These are phyloP conservation scores for Hirschioporus abietinus DNA, from an alignment of 768 basidiomycete genomes.

Conservation along the genomic window DNA sequence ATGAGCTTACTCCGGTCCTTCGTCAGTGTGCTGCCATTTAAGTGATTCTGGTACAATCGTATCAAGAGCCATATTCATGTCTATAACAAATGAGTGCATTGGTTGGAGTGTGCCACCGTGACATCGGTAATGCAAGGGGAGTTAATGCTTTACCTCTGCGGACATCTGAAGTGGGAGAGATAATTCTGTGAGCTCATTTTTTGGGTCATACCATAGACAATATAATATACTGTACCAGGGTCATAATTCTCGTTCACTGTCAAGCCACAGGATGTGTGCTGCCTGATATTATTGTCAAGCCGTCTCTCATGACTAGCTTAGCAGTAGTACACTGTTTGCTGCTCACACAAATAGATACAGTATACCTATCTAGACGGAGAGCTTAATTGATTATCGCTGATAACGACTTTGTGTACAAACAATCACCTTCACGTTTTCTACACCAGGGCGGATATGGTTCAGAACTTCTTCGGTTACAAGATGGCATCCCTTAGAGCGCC, in stretches of 20 bases:
- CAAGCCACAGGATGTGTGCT: constrained; percentile 75
- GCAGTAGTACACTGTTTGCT: constrained; percentile 2
- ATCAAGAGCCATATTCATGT: constrained; percentile 95
- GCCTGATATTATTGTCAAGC: constrained; percentile 27
- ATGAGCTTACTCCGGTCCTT: constrained; percentile 78
- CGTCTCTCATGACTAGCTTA: background rate
- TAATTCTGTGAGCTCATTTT: constrained; percentile 8
- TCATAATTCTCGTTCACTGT: constrained; percentile 92
- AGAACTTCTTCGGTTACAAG: constrained; percentile 77
- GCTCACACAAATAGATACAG: constrained; percentile 83
- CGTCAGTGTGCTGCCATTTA: constrained; percentile 82
- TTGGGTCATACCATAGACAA: background rate
- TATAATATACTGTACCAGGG: constrained; percentile 40
- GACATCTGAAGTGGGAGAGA: constrained; percentile 28
- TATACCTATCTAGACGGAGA: constrained; percentile 63
- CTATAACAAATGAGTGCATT: constrained; percentile 30
- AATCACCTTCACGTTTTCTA: constrained; percentile 59
- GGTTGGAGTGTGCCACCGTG: constrained; percentile 23
- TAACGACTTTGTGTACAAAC: background rate
- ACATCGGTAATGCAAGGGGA: constrained; percentile 20
- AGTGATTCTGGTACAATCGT: constrained; percentile 80
- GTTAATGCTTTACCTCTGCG: constrained; percentile 32
- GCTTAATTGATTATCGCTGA: constrained; percentile 1
- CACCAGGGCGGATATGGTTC: constrained; percentile 58
- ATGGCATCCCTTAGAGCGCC: constrained; percentile 63